Conservation (phyloP, 2,329 filamentous ascomycete genomes). For the Onygenales sp. region DNA sequence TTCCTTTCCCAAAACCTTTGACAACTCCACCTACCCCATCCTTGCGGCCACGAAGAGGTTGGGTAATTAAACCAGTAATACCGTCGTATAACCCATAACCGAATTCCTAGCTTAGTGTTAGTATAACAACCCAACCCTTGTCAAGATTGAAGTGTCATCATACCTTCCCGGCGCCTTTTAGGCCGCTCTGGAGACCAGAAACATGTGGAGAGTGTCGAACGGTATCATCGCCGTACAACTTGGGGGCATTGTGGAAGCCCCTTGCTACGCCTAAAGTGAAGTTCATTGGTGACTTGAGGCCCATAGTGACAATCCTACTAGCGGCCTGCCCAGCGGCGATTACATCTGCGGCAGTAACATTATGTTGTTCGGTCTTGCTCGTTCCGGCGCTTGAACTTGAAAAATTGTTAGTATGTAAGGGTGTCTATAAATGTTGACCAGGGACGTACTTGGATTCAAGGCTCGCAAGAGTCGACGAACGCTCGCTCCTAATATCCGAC, state of each 20-base stretch:
- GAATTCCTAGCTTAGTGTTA: conserved; percentile 44
- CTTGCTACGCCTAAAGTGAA: conserved; percentile 73
- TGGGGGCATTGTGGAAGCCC: conserved; percentile 81
- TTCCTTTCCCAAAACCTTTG: conserved; percentile 73
- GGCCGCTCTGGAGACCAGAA: conserved; percentile 63
- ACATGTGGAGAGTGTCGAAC: conserved; percentile 72
- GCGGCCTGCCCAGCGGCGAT: conserved; percentile 59
- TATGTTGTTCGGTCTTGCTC: conserved; percentile 2
- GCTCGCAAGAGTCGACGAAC: not conserved
- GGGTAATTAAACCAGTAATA: conserved; percentile 68
- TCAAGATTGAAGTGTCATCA: not conserved
- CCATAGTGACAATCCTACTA: conserved; percentile 62
- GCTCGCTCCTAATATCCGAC: not conserved
- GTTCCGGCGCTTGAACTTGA: not conserved
- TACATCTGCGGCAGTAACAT: conserved; percentile 47
- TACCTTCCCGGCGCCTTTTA: conserved; percentile 65
- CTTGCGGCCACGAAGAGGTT: conserved; percentile 62
- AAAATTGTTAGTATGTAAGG: not conserved
- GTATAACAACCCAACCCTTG: conserved; percentile 1
- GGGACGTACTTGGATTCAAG: not conserved
- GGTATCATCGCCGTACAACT: conserved; percentile 74
- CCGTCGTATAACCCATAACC: conserved; percentile 72
- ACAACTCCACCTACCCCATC: conserved; percentile 58
- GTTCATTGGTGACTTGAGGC: conserved; percentile 73
- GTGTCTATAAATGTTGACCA: too few relatives aligned